These are phyloP conservation scores for Zygosaccharomyces kombuchaensis DNA, from an alignment of 805 yeast genomes.

Conservation along the genomic window DNA sequence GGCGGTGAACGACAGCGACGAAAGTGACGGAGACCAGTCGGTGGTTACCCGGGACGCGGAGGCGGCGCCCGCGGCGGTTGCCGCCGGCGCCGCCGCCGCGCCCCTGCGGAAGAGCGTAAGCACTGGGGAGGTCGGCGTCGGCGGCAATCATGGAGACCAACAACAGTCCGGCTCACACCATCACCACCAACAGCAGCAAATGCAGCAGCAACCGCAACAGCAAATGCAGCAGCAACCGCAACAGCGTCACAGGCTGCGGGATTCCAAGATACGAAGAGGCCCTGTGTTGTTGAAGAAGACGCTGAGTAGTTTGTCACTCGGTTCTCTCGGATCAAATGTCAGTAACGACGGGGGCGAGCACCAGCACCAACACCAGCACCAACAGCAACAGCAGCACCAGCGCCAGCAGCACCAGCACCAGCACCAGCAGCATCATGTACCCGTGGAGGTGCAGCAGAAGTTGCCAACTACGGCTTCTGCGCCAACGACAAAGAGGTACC, in stretches of 20 bases:
- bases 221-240: background rate
- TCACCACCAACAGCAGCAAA: conserved; percentile 1
- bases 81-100: background rate
- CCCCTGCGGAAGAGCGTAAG: background rate
- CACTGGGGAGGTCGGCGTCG: conserved; percentile 5
- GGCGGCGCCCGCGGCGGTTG: background rate
- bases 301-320: conserved; percentile 24
- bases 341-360: conserved; percentile 1
- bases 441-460: conserved; percentile 1
- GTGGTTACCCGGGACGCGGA: conserved; percentile 1
- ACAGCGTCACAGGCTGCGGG: background rate
- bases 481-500: background rate
- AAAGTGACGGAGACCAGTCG: background rate
- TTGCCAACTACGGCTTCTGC: background rate
- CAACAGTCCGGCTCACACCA: too few relatives aligned
- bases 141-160: background rate
- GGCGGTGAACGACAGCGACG: background rate
- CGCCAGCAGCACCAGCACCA: conserved; percentile 3
- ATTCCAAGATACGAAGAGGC: conserved; percentile 15
- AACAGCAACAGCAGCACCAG: background rate
- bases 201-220: background rate
- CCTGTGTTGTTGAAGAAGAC: conserved; percentile 20
- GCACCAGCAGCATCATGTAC: background rate
- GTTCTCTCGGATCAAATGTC: background rate
- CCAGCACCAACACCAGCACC: background rate